Conservation (phyloP, 345 rosid species). For the Noccaea caerulescens region DNA sequence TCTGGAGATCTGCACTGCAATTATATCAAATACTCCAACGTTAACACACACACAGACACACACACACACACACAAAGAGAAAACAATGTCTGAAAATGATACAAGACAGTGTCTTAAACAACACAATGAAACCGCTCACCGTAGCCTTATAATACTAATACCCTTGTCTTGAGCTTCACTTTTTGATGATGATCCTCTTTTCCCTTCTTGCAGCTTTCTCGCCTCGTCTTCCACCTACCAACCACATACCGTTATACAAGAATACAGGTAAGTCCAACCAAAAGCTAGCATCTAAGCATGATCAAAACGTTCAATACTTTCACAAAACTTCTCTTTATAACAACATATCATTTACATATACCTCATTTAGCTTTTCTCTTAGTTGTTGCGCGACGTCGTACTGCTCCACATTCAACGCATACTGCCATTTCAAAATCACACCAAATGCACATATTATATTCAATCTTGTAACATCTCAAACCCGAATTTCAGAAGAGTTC, state of each 20-base stretch:
- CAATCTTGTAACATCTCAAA: slow-evolving; percentile 22
- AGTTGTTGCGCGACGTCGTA: slow-evolving; percentile 84
- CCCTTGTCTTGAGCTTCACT: slow-evolving; percentile 98
- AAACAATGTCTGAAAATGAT: background rate
- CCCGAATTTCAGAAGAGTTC: too few species aligned
- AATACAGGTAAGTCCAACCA: background rate
- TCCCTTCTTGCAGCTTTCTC: slow-evolving; percentile 63
- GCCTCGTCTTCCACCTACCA: slow-evolving; percentile 87
- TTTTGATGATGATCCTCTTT: slow-evolving; percentile 81
- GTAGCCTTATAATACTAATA: slow-evolving; percentile 66
- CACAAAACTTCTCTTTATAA: background rate
- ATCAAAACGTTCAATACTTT: slow-evolving; percentile 1
- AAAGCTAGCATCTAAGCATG: background rate
- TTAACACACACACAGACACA: background rate
- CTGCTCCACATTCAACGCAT: slow-evolving; percentile 83
- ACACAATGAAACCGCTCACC: slow-evolving; percentile 50
- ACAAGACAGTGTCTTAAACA: background rate
- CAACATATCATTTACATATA: slow-evolving; percentile 30
- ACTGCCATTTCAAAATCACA: slow-evolving; percentile 53
- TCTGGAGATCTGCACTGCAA: slow-evolving; percentile 85
- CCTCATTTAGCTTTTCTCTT: slow-evolving; percentile 89
- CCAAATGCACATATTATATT: slow-evolving; percentile 22
- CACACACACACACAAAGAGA: background rate
- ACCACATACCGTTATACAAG: slow-evolving; percentile 25
- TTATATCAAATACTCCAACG: slow-evolving; percentile 24